These are phyloP conservation scores for Pichia sp. DNA, from an alignment of 1,139 yeast species.

Conservation along the genomic window DNA sequence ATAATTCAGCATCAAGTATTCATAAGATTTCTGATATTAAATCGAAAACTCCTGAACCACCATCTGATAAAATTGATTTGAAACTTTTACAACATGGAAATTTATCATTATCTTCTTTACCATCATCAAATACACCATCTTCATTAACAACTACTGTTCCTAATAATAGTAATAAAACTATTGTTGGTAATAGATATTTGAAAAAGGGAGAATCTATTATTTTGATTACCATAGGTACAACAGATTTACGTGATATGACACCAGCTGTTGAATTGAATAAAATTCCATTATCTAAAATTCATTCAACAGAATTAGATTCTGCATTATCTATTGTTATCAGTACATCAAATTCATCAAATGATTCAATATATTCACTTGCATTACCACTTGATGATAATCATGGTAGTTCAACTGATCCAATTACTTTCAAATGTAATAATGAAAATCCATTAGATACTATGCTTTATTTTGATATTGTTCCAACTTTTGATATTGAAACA, in stretches of 20 bases:
- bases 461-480: conserved; percentile 79
- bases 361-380: conserved; percentile 68
- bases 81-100: conserved; percentile 31
- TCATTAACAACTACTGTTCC: background rate
- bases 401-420: conserved; percentile 76
- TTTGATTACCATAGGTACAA: conserved; percentile 78
- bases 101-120: conserved; percentile 5
- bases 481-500: conserved; percentile 74
- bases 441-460: conserved; percentile 50
- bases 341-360: conserved; percentile 41
- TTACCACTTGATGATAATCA: conserved; percentile 78
- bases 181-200: conserved; percentile 81
- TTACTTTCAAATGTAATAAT: conserved; percentile 60
- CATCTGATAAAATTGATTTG: conserved; percentile 18
- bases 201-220: conserved; percentile 59
- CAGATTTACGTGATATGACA: conserved; percentile 59
- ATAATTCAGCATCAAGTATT: conserved; percentile 14
- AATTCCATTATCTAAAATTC: conserved; percentile 68
- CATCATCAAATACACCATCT: background rate
- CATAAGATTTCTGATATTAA: conserved; percentile 7
- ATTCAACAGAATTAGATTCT: conserved; percentile 79
- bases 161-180: conserved; percentile 41
- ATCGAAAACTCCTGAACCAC: conserved; percentile 5
- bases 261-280: conserved; percentile 67
- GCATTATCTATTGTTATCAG: conserved; percentile 75